These are phyloP conservation scores for Termitomyces sp. DNA, from an alignment of 768 basidiomycete species.

Conservation along the genomic window DNA sequence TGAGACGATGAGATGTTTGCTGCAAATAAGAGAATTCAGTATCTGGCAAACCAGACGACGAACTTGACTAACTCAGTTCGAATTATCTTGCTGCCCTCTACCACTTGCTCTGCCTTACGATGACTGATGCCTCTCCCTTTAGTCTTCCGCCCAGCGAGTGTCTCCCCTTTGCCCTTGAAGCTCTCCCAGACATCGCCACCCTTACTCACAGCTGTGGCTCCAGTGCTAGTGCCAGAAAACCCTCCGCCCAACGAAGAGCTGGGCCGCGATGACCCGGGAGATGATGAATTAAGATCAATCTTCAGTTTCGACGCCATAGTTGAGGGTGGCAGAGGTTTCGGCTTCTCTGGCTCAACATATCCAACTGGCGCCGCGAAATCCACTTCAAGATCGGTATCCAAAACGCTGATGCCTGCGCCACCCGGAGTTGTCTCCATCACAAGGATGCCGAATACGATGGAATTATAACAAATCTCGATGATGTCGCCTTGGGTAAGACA, in stretches of 20 bases:
- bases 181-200: conserved; percentile 87
- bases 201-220: conserved; percentile 55
- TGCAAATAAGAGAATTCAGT: conserved; percentile 24
- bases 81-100: conserved; percentile 81
- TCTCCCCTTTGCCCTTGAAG: conserved; percentile 95
- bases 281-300: conserved; percentile 85
- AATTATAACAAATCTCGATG: conserved; percentile 97
- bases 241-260: conserved; percentile 69
- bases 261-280: conserved; percentile 82
- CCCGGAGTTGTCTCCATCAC: conserved; percentile 92
- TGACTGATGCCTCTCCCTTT: conserved; percentile 92
- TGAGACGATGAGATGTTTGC: conserved; percentile 80
- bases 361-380: conserved; percentile 93
- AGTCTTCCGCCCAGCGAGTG: conserved; percentile 83
- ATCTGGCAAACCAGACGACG: conserved; percentile 4
- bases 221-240: conserved; percentile 49
- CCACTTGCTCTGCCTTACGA: conserved; percentile 74
- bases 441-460: conserved; percentile 89
- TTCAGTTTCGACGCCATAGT: conserved; percentile 98
- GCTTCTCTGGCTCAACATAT: conserved; percentile 91
- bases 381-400: conserved; percentile 97
- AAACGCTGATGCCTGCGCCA: conserved; percentile 80
- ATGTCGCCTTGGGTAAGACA: conserved; percentile 93
- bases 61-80: conserved; percentile 73
- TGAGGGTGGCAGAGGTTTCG: conserved; percentile 70